Evolutionary conservation across 768 basidiomycete species (phyloP).

Genomic region (Glaciozyma martinii): DNA sequence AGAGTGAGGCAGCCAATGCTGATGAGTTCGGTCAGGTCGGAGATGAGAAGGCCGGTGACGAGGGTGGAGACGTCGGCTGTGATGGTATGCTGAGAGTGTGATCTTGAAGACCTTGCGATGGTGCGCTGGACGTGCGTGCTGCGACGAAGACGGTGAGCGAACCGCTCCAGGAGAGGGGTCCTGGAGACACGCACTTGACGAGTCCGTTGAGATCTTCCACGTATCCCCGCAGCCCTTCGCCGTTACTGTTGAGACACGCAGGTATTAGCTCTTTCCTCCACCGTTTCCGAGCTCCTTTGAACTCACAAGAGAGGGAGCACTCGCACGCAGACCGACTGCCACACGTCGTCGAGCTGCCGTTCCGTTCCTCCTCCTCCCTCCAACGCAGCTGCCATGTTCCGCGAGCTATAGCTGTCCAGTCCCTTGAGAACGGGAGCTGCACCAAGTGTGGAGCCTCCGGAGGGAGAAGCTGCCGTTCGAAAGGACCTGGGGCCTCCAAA

Average conservation of each 20-base stretch:
- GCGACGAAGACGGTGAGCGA: not conserved
- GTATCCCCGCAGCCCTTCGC: slow-evolving; percentile 33
- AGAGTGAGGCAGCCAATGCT: slow-evolving; percentile 32
- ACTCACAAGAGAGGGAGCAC: slow-evolving; percentile 34
- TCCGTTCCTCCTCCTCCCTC: slow-evolving; percentile 10
- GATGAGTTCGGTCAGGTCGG: slow-evolving; percentile 31
- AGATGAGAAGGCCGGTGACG: slow-evolving; percentile 25
- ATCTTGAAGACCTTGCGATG: slow-evolving; percentile 3
- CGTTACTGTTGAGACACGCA: slow-evolving; percentile 26
- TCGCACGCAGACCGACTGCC: slow-evolving; percentile 33
- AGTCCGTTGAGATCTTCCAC: slow-evolving; percentile 34
- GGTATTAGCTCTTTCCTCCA: not conserved
- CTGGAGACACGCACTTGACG: not conserved
- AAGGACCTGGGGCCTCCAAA: no score
- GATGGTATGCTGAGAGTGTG: not conserved
- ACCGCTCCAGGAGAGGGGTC: not conserved
- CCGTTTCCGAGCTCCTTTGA: not conserved
- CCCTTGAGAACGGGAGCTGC: not conserved
- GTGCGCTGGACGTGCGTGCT: slow-evolving; percentile 32
- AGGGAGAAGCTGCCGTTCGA: no score
- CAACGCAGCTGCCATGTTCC: slow-evolving; percentile 21
- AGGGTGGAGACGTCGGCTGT: slow-evolving; percentile 14
- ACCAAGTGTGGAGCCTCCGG: not conserved
- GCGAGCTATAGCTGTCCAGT: slow-evolving; percentile 8
- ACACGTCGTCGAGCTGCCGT: slow-evolving; percentile 29